phyloP scores from a whole-genome alignment of 495 filamentous ascomycete species.

The Lophiostoma macrostomum region DNA sequence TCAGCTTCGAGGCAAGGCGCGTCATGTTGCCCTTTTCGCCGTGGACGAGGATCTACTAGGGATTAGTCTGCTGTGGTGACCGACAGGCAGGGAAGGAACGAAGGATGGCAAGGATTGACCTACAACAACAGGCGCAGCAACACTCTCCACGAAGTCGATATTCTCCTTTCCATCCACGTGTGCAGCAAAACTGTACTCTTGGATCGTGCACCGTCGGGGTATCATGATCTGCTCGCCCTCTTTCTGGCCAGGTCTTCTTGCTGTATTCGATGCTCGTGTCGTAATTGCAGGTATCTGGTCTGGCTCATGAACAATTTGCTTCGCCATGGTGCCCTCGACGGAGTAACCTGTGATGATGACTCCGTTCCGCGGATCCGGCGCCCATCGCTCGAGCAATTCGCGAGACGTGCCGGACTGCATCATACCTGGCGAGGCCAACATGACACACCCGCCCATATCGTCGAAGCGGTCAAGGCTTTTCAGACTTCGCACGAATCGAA shows the following conservation, averaged over 20 bases:
- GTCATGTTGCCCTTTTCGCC: conserved; percentile 98
- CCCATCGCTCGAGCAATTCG: conserved; percentile 91
- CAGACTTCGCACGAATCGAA: conserved; percentile 82
- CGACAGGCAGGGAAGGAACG: neutral
- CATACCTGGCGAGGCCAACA: conserved; percentile 97
- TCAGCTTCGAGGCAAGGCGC: conserved; percentile 86
- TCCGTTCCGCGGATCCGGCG: conserved; percentile 89
- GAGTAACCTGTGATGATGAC: conserved; percentile 97
- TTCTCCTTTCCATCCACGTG: conserved; percentile 98
- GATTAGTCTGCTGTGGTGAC: neutral
- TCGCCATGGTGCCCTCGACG: conserved; percentile 98
- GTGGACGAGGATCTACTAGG: conserved; percentile 79
- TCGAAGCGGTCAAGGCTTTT: conserved; percentile 94
- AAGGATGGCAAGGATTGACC: conserved; percentile 43
- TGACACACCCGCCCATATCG: conserved; percentile 91
- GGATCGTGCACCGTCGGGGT: conserved; percentile 82
- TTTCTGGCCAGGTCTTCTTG: conserved; percentile 50
- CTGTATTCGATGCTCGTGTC: conserved; percentile 57
- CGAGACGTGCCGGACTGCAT: conserved; percentile 90
- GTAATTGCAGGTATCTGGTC: conserved; percentile 91
- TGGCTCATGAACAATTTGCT: conserved; percentile 87
- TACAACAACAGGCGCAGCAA: conserved; percentile 86
- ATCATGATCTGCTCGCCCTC: conserved; percentile 78
- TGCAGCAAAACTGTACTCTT: conserved; percentile 91
- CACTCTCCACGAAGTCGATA: conserved; percentile 88